Evolutionary conservation across 768 basidiomycete genomes (phyloP).

Genomic region (Krasilnikovozyma curviuscula): DNA sequence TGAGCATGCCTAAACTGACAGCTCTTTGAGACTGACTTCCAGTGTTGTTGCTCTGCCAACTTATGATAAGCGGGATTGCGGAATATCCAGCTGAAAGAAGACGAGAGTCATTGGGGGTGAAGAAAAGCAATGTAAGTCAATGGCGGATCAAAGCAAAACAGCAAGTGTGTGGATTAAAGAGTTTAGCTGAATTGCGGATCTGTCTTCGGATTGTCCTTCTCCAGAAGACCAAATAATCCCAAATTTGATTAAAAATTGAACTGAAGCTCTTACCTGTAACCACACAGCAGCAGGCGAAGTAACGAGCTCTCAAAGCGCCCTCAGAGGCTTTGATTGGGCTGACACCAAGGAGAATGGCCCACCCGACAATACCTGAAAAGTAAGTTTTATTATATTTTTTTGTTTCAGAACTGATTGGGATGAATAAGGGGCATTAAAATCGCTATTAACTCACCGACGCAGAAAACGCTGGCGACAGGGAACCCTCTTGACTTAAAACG

Average conservation of each 20-base stretch:
- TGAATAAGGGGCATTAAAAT: background rate
- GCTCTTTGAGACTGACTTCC: constrained; percentile 26
- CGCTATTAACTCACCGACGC: constrained; percentile 15
- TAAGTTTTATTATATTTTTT: background rate
- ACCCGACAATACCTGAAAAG: constrained; percentile 20
- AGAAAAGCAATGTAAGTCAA: background rate
- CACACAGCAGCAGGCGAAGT: constrained; percentile 28
- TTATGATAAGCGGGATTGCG: constrained; percentile 17
- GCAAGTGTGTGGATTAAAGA: constrained; percentile 17
- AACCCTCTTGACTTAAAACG: constrained; percentile 9
- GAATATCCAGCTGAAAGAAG: constrained; percentile 2
- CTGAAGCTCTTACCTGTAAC: no score
- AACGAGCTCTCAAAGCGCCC: constrained; percentile 22
- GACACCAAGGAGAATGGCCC: constrained; percentile 22
- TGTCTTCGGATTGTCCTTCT: no score
- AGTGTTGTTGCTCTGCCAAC: constrained; percentile 25
- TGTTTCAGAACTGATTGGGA: background rate
- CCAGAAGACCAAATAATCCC: no score
- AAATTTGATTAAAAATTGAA: no score
- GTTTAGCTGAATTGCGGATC: no score
- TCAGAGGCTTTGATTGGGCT: constrained; percentile 16
- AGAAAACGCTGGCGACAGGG: constrained; percentile 22
- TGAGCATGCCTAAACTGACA: constrained; percentile 26
- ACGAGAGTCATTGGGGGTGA: background rate
- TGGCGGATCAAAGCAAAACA: constrained; percentile 17